Evolutionary conservation across 2,329 filamentous ascomycete genomes (phyloP), one percentile per base, ranked within the genome.

Genomic region (Sporothrix luriei): DNA sequence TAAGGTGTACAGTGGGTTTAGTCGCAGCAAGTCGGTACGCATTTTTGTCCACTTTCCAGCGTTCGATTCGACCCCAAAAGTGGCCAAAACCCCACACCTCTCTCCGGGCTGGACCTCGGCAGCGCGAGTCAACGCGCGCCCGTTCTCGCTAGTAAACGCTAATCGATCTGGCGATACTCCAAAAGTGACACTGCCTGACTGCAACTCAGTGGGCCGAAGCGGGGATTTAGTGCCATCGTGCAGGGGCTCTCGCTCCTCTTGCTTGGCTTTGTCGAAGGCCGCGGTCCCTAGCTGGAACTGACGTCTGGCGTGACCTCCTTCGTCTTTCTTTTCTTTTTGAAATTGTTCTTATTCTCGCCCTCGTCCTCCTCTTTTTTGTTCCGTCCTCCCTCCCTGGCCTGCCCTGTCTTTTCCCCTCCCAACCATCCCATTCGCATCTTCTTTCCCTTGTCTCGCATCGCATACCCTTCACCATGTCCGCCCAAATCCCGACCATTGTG

Each of bases 401-500:
- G 40, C 14, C 13, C 40, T 16, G 4, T 51, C 19, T 52, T 11
- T 38, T 33, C 6, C 43, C 38, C 11, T 43, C 16, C 16, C 26
- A 26, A 14, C 26, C 51, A 46, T 29, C 43, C 11, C 5, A 40
- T 40, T 21, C 21, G 11, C 11, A 11, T 26, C 19, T 9, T n/a
- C 9, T 19, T n/a, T n/a, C 26, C 4, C 19, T 13, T 13, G 2
- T 24, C 14, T n/a, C 38, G 21, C 49, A 13, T 16, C 67, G 2
- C 13, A 33, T 19, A n/a, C 19, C 33, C 29, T 54, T 24, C 69
- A 70, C 10, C 66, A 84, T 84, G 82, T 81, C 82, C 51, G 78
- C 78, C 73, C 78, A 77, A 72, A 84, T 84, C 71, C 82, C 82
- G 66, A 78, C 80, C 72, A 81, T 83, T 74, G 82, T 84, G 77